Percentiles rank a stretch among this genome's conserved stretches.
These are phyloP conservation scores for Scedosporium boydii DNA, from an alignment of 2,329 filamentous ascomycete genomes.

Conservation along the genomic window DNA sequence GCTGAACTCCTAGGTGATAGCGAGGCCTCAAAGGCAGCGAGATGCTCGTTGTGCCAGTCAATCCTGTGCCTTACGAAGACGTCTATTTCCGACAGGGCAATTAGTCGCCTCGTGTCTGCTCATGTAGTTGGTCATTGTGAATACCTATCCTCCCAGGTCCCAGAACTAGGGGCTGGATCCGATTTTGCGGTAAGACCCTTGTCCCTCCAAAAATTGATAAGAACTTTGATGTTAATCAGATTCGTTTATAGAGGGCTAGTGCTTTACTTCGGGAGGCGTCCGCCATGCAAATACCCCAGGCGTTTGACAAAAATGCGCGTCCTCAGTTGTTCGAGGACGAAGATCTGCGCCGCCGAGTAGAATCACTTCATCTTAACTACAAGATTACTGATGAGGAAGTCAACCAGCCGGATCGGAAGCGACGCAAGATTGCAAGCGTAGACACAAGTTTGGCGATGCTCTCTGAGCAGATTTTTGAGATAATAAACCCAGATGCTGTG, in stretches of 20 bases:
- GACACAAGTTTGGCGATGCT: constrained; percentile 11
- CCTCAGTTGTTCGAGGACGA: constrained; percentile 11
- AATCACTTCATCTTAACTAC: constrained; percentile 18
- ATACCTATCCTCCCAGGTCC: constrained; percentile 19
- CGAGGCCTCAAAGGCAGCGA: constrained; percentile 17
- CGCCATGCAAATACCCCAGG: constrained; percentile 12
- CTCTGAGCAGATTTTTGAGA: constrained; percentile 18
- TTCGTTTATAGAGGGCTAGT: constrained; percentile 17
- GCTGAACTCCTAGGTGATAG: constrained; percentile 20
- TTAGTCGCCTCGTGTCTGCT: constrained; percentile 30
- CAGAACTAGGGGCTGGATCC: constrained; percentile 18
- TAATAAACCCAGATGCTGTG: constrained; percentile 14
- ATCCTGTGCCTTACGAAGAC: constrained; percentile 27
- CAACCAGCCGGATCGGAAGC: constrained; percentile 15
- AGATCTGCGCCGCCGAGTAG: constrained; percentile 18
- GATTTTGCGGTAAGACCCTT: constrained; percentile 29
- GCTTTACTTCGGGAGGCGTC: constrained; percentile 18
- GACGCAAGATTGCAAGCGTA: constrained; percentile 16
- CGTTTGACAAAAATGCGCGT: constrained; percentile 1
- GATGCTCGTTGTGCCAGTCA: constrained; percentile 26
- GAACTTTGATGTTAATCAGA: background rate
- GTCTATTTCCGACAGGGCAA: constrained; percentile 20
- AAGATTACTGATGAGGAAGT: constrained; percentile 13
- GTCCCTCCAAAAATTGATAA: background rate
- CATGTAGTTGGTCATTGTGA: constrained; percentile 30